Percentiles rank a stretch among this genome's conserved stretches.
Evolutionary conservation across 352 stramenopile species (phyloP).

Genomic region (Pythium guiyangense): DNA sequence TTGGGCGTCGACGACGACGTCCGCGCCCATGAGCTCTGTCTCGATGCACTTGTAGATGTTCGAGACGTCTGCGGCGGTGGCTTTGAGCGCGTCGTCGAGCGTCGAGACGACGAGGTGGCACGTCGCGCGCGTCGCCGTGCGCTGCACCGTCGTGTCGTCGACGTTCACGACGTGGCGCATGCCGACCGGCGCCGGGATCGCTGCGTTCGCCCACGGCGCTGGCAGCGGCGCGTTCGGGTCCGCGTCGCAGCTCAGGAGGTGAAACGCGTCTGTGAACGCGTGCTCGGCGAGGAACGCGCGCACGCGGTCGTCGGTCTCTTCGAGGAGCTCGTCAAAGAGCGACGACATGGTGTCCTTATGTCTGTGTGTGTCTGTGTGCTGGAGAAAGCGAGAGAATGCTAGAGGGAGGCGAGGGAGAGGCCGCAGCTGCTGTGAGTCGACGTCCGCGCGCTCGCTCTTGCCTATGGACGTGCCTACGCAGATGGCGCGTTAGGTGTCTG

Average conservation of each 20-base stretch:
- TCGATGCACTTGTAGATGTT: slow-evolving; percentile 49
- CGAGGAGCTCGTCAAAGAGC: slow-evolving; percentile 12
- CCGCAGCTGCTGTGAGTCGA: no score
- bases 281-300: slow-evolving; percentile 15
- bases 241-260: slow-evolving; percentile 2
- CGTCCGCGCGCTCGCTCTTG: no score
- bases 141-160: slow-evolving; percentile 31
- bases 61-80: slow-evolving; percentile 47
- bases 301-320: slow-evolving; percentile 12
- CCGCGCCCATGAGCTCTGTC: slow-evolving; percentile 45
- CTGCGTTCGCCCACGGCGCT: slow-evolving; percentile 28
- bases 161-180: slow-evolving; percentile 44
- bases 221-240: slow-evolving; percentile 16
- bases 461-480: no score
- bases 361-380: background rate
- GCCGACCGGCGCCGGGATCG: slow-evolving; percentile 32
- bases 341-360: slow-evolving; percentile 2
- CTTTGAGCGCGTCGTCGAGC: slow-evolving; percentile 51
- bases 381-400: no score
- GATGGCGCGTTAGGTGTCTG: no score
- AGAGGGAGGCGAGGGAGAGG: no score
- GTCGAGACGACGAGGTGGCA: slow-evolving; percentile 55
- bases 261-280: slow-evolving; percentile 12
- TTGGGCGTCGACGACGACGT: slow-evolving; percentile 58
- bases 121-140: slow-evolving; percentile 42